Conservation (phyloP, 1,284 basidiomycete species). For the Xerocomus nothofagi region DNA sequence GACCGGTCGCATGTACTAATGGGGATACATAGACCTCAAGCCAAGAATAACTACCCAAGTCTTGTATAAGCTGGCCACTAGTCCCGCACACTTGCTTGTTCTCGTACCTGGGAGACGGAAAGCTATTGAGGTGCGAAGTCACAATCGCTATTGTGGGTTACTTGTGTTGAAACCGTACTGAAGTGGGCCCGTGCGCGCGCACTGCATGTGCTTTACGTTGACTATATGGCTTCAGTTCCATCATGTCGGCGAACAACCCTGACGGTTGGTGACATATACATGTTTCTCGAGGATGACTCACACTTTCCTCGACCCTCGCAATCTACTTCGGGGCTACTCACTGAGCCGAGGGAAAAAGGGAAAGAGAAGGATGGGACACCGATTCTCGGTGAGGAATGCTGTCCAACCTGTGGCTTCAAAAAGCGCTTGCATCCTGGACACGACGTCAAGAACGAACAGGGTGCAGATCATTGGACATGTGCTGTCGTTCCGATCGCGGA, state of each 20-base stretch:
- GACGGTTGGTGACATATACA: slow-evolving; percentile 55
- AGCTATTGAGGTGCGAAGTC: slow-evolving; percentile 62
- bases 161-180: slow-evolving; percentile 6
- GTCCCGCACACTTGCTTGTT: slow-evolving; percentile 43
- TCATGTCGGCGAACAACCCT: slow-evolving; percentile 36
- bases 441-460: slow-evolving; percentile 25
- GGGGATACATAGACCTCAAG: slow-evolving; percentile 39
- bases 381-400: slow-evolving; percentile 23
- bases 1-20: slow-evolving; percentile 6
- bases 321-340: slow-evolving; percentile 2
- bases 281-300: slow-evolving; percentile 56
- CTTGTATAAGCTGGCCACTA: slow-evolving; percentile 55
- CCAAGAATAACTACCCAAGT: slow-evolving; percentile 37
- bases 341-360: slow-evolving; percentile 30
- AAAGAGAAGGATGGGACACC: slow-evolving; percentile 28
- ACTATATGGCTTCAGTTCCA: slow-evolving; percentile 20
- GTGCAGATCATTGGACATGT: slow-evolving; percentile 24
- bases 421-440: slow-evolving; percentile 27
- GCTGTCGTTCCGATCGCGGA: slow-evolving; percentile 26
- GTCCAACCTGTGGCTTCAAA: slow-evolving; percentile 34
- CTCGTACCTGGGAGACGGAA: slow-evolving; percentile 61
- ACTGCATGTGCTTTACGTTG: slow-evolving; percentile 48
- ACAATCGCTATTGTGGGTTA: not conserved
- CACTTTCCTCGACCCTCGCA: slow-evolving; percentile 43
- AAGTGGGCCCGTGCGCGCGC: slow-evolving; percentile 66